Percentiles rank a stretch among this genome's conserved stretches.
phyloP scores from a whole-genome alignment of 768 basidiomycete species.

The Lentinula aciculospora region DNA sequence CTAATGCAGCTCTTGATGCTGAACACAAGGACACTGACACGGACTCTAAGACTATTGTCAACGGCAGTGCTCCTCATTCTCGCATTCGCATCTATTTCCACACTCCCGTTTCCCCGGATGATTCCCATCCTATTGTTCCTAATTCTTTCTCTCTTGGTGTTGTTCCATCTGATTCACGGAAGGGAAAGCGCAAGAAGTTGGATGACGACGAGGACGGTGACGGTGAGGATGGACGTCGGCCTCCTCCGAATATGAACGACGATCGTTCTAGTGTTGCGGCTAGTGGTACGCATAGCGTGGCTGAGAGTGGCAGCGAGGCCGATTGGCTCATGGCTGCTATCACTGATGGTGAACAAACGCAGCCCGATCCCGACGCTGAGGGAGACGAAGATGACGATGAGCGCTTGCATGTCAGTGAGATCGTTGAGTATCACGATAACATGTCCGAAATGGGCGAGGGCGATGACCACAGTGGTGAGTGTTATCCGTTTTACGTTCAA shows the following conservation, averaged over 20 bases:
- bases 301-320: constrained; percentile 72
- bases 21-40: constrained; percentile 13
- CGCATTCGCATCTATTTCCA: constrained; percentile 91
- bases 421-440: constrained; percentile 24
- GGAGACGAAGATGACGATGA: constrained; percentile 41
- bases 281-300: constrained; percentile 59
- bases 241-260: constrained; percentile 50
- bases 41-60: constrained; percentile 19
- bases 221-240: constrained; percentile 62
- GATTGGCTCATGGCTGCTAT: constrained; percentile 92
- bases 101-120: constrained; percentile 80
- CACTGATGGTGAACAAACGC: constrained; percentile 55
- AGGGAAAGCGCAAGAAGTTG: constrained; percentile 85
- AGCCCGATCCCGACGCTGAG: constrained; percentile 33
- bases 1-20: constrained; percentile 18
- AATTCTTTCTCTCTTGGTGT: constrained; percentile 42
- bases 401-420: constrained; percentile 33
- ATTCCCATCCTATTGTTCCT: constrained; percentile 70
- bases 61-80: constrained; percentile 46
- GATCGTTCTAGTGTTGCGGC: constrained; percentile 54
- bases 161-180: constrained; percentile 55
- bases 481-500: constrained; percentile 25
- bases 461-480: constrained; percentile 48
- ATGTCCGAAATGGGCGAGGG: constrained; percentile 26
- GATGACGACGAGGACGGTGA: constrained; percentile 83